Evolutionary conservation across 1,284 basidiomycete genomes (phyloP).

Genomic region (Cystobasidium sp.): DNA sequence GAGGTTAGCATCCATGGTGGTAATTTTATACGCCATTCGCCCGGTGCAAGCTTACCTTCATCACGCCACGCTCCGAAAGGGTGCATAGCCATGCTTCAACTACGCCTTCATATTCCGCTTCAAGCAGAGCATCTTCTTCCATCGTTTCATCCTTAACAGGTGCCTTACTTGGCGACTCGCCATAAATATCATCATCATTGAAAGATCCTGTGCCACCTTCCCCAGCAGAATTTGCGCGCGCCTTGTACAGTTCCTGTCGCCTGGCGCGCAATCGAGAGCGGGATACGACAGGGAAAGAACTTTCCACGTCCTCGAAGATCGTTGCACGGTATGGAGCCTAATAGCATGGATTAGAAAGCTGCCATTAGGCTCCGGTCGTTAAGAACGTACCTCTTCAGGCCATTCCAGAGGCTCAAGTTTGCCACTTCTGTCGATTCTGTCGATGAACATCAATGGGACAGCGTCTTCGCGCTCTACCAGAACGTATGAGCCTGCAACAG

Average conservation of each 20-base stretch:
- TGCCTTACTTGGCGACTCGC: slow-evolving; percentile 9
- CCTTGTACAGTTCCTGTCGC: slow-evolving; percentile 1
- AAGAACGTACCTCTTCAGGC: slow-evolving; percentile 10
- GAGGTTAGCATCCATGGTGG: not conserved
- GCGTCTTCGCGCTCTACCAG: slow-evolving; percentile 23
- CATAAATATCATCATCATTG: slow-evolving; percentile 42
- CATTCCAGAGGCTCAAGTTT: not conserved
- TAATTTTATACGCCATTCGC: not conserved
- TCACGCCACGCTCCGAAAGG: not conserved
- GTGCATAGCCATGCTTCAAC: slow-evolving; percentile 15
- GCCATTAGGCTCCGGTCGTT: too few relatives aligned
- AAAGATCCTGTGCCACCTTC: not conserved
- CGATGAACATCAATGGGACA: slow-evolving; percentile 5
- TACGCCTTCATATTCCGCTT: not conserved
- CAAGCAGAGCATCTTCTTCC: slow-evolving; percentile 11
- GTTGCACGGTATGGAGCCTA: not conserved
- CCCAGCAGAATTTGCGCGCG: not conserved
- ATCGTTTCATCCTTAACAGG: not conserved
- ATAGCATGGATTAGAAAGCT: not conserved
- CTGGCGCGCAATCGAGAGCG: not conserved
- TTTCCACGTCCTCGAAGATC: not conserved
- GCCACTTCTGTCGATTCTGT: not conserved
- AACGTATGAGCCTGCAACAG: slow-evolving; percentile 25
- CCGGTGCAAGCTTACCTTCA: slow-evolving; percentile 4
- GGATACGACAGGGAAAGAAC: not conserved